Base-by-base conservation (phyloP, 768 basidiomycete species). In the Pleurotus giganteus region DNA sequence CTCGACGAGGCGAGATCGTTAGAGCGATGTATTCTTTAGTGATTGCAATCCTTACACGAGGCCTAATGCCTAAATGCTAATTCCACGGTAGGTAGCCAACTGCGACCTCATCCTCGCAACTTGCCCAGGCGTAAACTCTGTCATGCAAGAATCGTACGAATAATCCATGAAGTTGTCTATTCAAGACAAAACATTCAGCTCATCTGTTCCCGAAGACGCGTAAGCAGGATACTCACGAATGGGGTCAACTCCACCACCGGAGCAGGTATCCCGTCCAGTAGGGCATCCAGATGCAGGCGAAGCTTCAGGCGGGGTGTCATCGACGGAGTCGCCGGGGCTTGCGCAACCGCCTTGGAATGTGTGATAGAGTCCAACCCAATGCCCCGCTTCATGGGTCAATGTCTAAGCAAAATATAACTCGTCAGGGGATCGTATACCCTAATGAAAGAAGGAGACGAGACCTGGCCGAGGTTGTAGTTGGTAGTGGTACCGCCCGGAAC, bases 281-380 rank as follows among this genome's bases (percentile, higher is more conserved):
- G 71, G 72, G 61, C 79, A 80, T 13, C 74, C 77, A 39, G 57
- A 72, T 9, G 76, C 77, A 53, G 75, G 54, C n/a, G 66, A 70
- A 1, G 73, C 63, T 65, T 81, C 80, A 19, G 77, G 63, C 11
- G 79, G 80, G 1, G 77, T 81, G 59, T 80, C 78, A 11, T 61
- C 61, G 53, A 81, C 77, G 15, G 51, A 58, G 61, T 81, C 79
- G 21, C 78, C 79, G 29, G 69, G 47, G 58, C 57, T 59, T 6
- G 53, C 46, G 68, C 74, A 80, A 19, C 77, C 76, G 39, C 78
- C 78, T 61, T 84, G 77, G 77, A 82, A 82, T 24, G 81, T 81
- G 68, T 83, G 81, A 66, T 74, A 82, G 17, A 82, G 72, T 21
- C 82, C 81, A 54, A 81, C 68, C 81, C 82, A 84, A 67, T 83